Evolutionary conservation across 768 basidiomycete genomes (phyloP).

Genomic region (Mycena chlorophos): DNA sequence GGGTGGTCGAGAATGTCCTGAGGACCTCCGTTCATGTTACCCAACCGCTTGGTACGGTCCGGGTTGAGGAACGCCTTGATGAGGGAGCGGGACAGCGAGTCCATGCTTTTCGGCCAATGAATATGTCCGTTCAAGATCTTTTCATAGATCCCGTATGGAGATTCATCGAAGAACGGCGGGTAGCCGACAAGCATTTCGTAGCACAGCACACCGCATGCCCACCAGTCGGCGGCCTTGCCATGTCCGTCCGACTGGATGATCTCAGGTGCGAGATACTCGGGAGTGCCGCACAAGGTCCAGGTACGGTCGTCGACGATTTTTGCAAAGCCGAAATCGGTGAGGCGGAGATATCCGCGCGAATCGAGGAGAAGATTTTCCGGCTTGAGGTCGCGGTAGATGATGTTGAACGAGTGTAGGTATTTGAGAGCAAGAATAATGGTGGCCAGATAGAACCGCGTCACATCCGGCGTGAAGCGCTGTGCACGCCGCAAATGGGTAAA

Average conservation of each 20-base stretch:
- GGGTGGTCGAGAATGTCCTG: conserved; percentile 89
- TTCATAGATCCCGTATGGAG: conserved; percentile 98
- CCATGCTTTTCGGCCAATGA: conserved; percentile 89
- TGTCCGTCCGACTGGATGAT: conserved; percentile 98
- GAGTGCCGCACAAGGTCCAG: conserved; percentile 95
- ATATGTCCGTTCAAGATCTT: conserved; percentile 89
- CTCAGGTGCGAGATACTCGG: conserved; percentile 96
- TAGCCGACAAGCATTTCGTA: conserved; percentile 99
- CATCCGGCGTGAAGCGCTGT: conserved; percentile 93
- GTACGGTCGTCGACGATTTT: conserved; percentile 98
- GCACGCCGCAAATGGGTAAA: conserved; percentile 96
- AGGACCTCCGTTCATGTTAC: conserved; percentile 90
- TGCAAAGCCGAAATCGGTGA: conserved; percentile 98
- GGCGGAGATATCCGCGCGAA: conserved; percentile 86
- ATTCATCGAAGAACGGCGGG: conserved; percentile 97
- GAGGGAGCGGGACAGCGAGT: conserved; percentile 84
- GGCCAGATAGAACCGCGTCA: conserved; percentile 96
- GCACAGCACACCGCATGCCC: conserved; percentile 95
- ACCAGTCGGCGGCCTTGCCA: conserved; percentile 98
- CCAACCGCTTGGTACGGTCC: conserved; percentile 87
- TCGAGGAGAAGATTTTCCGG: conserved; percentile 98
- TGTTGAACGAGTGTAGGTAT: conserved; percentile 93
- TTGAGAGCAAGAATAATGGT: conserved; percentile 94
- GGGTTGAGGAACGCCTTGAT: conserved; percentile 88
- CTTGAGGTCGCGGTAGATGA: conserved; percentile 98